Evolutionary conservation across 2,329 filamentous ascomycete species (phyloP), one percentile per base, ranked within the genome.

Genomic region (Gnomoniopsis sp.): DNA sequence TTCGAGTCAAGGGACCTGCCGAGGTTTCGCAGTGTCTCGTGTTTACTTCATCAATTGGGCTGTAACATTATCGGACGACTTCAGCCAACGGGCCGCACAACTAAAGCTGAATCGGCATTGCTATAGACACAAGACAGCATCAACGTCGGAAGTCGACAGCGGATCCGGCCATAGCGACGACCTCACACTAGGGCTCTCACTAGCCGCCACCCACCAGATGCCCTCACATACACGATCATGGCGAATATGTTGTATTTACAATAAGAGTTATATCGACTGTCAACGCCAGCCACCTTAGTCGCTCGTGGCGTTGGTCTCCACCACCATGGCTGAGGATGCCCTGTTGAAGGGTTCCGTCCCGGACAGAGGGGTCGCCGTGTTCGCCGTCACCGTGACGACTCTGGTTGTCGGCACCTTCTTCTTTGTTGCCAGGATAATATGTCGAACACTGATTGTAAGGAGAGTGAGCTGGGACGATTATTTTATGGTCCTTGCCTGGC

Each of bases 401-500:
- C 81, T 93, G 62, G 81, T 81, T 22, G 71, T 93, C 54, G 86
- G 90, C 53, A 88, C 88, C 43, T 68, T 89, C 56, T 93, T 96
- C 69, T 90, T 96, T 65, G 79, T 79, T 46, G 81, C 90, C 38
- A 86, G 93, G 56, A 78, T 96, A 65, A 75, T 90, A 46, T 91
- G 89, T 61, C 84, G 92, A 30, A 79, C 84, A 52, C 84, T 82
- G 49, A 87, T 97, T 52, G 88, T 96, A 57, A 85, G 84, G 65
- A 86, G 82, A 56, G 74, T 91, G 53, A 86, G 82, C 57, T 83
- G 84, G 77, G 91, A 96, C 73, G 93, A 96, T 77, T 89, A 87
- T 72, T 84, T 90, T 66, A 95, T 96, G 72, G 72, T 91, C 12
- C 64, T 90, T 44, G 91, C 92, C 57, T 96, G 91, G 93, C 65